phyloP scores from a whole-genome alignment of 2,329 filamentous ascomycete genomes.

The Diaporthe ampelina region DNA sequence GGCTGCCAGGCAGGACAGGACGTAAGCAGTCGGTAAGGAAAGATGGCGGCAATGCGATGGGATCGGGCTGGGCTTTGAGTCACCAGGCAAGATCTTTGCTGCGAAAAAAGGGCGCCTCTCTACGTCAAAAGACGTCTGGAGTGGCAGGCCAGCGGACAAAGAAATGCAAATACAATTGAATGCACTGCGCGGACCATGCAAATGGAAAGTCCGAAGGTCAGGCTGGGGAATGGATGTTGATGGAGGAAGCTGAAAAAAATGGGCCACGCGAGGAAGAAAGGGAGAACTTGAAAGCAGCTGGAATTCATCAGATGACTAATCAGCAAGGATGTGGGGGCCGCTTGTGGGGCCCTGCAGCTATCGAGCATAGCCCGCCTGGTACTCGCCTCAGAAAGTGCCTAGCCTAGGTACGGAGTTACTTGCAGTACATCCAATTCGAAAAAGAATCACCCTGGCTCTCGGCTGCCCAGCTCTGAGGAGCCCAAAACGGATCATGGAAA shows the following conservation, averaged over 20 bases:
- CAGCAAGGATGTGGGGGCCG: not conserved
- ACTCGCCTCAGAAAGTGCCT: not conserved
- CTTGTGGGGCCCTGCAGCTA: not conserved
- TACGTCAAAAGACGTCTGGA: not conserved
- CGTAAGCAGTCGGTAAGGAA: conserved; percentile 14
- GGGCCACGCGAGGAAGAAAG: conserved; percentile 39
- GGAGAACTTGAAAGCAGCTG: conserved; percentile 33
- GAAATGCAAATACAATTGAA: conserved; percentile 18
- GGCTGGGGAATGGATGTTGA: conserved; percentile 35
- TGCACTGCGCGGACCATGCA: conserved; percentile 19
- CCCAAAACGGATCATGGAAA: not conserved
- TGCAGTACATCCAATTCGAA: not conserved
- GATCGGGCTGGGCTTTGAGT: conserved; percentile 6
- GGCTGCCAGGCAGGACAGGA: conserved; percentile 21
- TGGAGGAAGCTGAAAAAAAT: conserved; percentile 40
- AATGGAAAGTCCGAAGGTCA: conserved; percentile 23
- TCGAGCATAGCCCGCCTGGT: not conserved
- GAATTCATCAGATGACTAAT: conserved; percentile 24
- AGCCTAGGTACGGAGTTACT: not conserved
- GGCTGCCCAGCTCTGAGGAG: not conserved
- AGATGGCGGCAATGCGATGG: conserved; percentile 1
- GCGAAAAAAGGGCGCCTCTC: not conserved
- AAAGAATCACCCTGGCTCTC: not conserved
- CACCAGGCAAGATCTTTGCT: not conserved
- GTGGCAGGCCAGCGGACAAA: conserved; percentile 16